These are phyloP conservation scores for Coix lacrymajobi DNA, from an alignment of 176 grass and related monocot genomes.

Conservation along the genomic window DNA sequence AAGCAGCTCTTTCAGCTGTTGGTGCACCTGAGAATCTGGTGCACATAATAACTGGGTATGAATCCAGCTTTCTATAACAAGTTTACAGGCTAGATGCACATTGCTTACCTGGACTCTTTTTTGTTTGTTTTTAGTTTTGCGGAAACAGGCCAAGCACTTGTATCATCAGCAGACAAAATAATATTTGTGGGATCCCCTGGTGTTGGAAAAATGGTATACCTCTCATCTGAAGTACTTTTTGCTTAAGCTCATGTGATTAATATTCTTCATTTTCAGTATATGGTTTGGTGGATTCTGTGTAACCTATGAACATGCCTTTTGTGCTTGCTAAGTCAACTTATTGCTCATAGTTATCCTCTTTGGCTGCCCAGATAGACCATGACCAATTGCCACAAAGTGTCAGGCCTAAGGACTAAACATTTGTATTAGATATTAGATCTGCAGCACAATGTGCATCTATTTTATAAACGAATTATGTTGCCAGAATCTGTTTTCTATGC, in stretches of 20 bases:
- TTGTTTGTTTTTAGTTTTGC: too few relatives aligned
- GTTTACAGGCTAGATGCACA: slow-evolving; percentile 2
- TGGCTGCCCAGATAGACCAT: background rate
- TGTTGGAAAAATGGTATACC: too few relatives aligned
- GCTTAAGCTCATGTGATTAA: background rate
- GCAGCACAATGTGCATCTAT: background rate
- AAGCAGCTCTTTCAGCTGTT: slow-evolving; percentile 92
- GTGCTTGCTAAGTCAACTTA: background rate
- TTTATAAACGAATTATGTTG: background rate
- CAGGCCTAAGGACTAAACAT: background rate
- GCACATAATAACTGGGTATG: slow-evolving; percentile 92
- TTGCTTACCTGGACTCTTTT: too few relatives aligned
- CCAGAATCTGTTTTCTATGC: background rate
- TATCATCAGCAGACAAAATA: slow-evolving; percentile 85
- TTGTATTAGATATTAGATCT: background rate
- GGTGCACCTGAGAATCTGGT: slow-evolving; percentile 94
- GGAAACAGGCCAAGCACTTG: too few relatives aligned
- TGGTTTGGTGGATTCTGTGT: background rate
- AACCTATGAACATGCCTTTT: background rate
- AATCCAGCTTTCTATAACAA: background rate
- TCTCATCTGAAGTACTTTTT: slow-evolving; percentile 24
- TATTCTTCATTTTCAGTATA: slow-evolving; percentile 6
- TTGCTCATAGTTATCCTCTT: background rate
- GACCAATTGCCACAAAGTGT: background rate
- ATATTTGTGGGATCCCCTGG: too few relatives aligned